Evolutionary conservation across 2,329 filamentous ascomycete species (phyloP), one percentile per base, ranked within the genome.

Genomic region (Boeremia exigua): DNA sequence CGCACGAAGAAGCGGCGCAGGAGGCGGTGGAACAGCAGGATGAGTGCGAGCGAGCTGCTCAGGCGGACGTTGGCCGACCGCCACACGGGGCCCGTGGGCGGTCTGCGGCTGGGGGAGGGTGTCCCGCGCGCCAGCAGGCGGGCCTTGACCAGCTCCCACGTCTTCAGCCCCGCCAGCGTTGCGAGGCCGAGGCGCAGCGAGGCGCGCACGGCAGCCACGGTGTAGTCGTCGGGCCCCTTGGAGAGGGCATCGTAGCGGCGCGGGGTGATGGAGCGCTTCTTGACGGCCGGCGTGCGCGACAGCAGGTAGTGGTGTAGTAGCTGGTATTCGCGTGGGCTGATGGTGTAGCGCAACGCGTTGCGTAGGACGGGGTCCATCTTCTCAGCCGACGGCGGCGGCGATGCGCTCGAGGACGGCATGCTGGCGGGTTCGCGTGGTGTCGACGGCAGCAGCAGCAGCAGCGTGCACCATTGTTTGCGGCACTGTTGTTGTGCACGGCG

Each of bases 1-100:
- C 91, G 86, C 25, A 85, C 85, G 67, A 98, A 90, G 81, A 98
- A 96, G 56, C 94, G 91, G 78, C 94, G 92, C 25, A 98, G 86
- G 1, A 96, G 82, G 28, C 95, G 87, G 74, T 99, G 95, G 58
- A 96, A 86, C 38, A 98, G 86, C 17, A 98, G 83, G 60, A 97
- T 92, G 2, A 90, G 84, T 14, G 92, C 93, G 12, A 97, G 82
- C 0, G 92, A 95, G 8, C 93, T 80, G 0, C 92, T 94, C 9
- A 96, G 82, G 51, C 92, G 86, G 46, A 95, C 80, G 23, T 90
- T 89, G 0, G 88, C 82, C 0, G 88, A 91, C 59, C 77, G 79
- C 62, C 79, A 74, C 14, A 82, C 57, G 1, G 81, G 70, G 15
- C 72, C 65, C 36, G 74, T 77, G 12, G 72, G 61, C 51, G 69